phyloP scores from a whole-genome alignment of 164 flowering plant species.

The Vitis cinerea region DNA sequence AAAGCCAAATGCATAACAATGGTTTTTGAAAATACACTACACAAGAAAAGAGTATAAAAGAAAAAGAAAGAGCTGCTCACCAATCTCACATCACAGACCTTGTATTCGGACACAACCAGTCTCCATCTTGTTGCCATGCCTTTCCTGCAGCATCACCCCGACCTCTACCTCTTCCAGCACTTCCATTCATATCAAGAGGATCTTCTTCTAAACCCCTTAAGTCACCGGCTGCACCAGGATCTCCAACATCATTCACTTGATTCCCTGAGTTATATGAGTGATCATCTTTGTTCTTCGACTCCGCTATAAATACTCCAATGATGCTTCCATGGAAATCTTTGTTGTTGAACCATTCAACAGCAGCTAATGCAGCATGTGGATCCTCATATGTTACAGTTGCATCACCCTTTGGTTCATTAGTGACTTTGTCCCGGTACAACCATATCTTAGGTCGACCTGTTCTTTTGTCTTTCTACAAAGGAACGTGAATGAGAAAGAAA shows the following conservation, averaged over 20 bases:
- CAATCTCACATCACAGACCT: conserved; percentile 99
- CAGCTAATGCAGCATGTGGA: conserved; percentile 97
- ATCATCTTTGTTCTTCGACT: conserved; percentile 77
- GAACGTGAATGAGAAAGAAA: not conserved
- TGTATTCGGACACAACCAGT: conserved; percentile 98
- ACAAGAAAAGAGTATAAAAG: conserved; percentile 20
- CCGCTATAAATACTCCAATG: conserved; percentile 85
- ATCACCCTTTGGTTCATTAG: conserved; percentile 96
- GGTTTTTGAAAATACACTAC: not conserved
- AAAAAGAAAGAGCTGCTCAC: conserved; percentile 95
- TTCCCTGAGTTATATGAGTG: conserved; percentile 27
- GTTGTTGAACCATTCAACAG: conserved; percentile 97
- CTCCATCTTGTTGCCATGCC: conserved; percentile 98
- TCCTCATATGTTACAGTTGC: conserved; percentile 98
- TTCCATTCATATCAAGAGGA: conserved; percentile 50
- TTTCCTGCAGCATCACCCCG: conserved; percentile 73
- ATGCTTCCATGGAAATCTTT: conserved; percentile 90
- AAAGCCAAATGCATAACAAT: conserved; percentile 12
- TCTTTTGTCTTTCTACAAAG: conserved; percentile 84
- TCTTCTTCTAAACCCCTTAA: conserved; percentile 45
- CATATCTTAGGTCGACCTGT: conserved; percentile 92
- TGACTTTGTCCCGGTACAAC: conserved; percentile 85
- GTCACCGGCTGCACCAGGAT: conserved; percentile 35
- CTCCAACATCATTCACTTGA: conserved; percentile 32
- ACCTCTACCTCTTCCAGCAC: conserved; percentile 70